These are phyloP conservation scores for Gloeopeniophorella convolvens DNA, from an alignment of 768 basidiomycete species.

Conservation along the genomic window DNA sequence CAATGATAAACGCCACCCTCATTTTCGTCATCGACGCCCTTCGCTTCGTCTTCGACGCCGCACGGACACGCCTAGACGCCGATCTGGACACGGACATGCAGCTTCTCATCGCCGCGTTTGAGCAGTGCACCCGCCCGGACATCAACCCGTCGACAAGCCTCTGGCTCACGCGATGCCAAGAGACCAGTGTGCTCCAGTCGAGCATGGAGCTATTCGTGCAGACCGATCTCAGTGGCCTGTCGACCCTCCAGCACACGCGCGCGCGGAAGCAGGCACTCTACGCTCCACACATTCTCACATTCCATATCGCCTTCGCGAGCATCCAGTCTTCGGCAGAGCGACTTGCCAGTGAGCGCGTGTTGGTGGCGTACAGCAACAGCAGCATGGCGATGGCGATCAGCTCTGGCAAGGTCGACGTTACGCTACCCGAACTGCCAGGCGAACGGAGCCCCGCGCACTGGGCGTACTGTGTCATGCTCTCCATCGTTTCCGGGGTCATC, in stretches of 20 bases:
- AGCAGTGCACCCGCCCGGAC: conserved; percentile 67
- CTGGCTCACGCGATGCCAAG: conserved; percentile 80
- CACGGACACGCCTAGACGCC: conserved; percentile 46
- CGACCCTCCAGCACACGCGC: conserved; percentile 58
- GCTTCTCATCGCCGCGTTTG: conserved; percentile 73
- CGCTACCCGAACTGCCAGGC: conserved; percentile 61
- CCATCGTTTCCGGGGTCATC: conserved; percentile 69
- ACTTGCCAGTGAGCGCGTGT: conserved; percentile 75
- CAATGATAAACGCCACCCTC: conserved; percentile 56
- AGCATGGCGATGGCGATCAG: conserved; percentile 71
- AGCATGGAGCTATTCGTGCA: conserved; percentile 69
- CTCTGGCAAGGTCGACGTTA: conserved; percentile 61
- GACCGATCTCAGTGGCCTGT: conserved; percentile 62
- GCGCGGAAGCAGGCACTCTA: conserved; percentile 63
- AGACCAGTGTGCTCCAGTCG: conserved; percentile 67
- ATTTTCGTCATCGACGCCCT: conserved; percentile 62
- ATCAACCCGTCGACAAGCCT: conserved; percentile 59
- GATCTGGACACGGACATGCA: conserved; percentile 80
- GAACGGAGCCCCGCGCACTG: conserved; percentile 75
- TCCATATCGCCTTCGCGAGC: conserved; percentile 81
- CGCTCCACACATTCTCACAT: conserved; percentile 70
- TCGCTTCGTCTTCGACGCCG: conserved; percentile 58
- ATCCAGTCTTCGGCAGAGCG: conserved; percentile 75
- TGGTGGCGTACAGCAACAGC: conserved; percentile 80
- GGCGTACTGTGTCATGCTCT: conserved; percentile 79